Base-by-base conservation (phyloP, 108 stramenopile species). In the Nitzschia sp. region DNA sequence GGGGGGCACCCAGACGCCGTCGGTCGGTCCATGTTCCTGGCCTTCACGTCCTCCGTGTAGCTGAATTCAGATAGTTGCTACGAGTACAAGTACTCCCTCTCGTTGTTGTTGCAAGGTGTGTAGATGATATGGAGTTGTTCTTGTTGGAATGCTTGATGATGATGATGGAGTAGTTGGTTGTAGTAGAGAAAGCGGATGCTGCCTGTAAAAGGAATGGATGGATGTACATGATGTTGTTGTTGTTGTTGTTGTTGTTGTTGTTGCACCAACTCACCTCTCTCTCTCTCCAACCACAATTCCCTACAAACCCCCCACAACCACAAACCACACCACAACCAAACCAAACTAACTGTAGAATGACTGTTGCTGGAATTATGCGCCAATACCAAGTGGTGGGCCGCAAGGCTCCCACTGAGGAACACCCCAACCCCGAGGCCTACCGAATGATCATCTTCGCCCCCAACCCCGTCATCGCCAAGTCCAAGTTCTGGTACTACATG, bases 401-500 rank as follows among this genome's bases (percentile, higher is more conserved):
- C 68, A 96, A 98, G 84, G 95, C 92, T 51, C 89, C 94, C 73
- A 97, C 97, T 63, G 95, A 95, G 22, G 91, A 86, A n/a, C 86
- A 95, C 81, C 94, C 96, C 57, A 95, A 96, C 85, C 99, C 99
- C 41, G 87, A 96, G 64, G 96, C 96, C 6, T 99, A 97, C 95
- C 86, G 99, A 42, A 99, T 99, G 99, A 95, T 98, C 79, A 94
- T 99, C 79, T 99, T 99, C 79, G 96, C 99, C 38, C 93, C 96
- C 52, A 98, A 97, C 83, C 75, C 93, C 29, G 94, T 90, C 42
- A 83, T 90, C 50, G 99, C 97, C 67, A 96, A 95, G 82, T 97
- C 96, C 46, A 96, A 98, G 80, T 99, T 98, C 92, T 99, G 99
- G 99, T 99, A 99, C 84, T 98, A 96, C 88, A 90, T 99, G 95